Base-by-base conservation (phyloP, 768 basidiomycete species). In the Trametes meyenii region DNA sequence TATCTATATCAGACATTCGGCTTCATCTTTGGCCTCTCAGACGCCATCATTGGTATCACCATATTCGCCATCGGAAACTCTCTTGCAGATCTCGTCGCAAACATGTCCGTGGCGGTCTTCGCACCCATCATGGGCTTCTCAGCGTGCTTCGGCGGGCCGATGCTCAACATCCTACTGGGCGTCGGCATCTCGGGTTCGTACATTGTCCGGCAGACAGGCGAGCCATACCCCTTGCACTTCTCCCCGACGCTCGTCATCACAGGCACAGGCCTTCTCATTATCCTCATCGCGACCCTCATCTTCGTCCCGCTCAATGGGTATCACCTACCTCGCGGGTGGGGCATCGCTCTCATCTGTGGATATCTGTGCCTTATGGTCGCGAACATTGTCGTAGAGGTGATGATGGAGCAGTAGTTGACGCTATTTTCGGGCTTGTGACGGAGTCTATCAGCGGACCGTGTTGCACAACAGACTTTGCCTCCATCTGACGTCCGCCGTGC, bases 21-120 rank as follows among this genome's bases (percentile, higher is more conserved):
- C 6, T 85, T 89, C 70, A 92, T 98, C 53, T 92, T 99, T 70
- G 96, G 96, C 2, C 81, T 99, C 24, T 97, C 95, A 16, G 96
- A 98, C 70, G 95, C 97, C 45, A 96, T 99, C 71, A 92, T 99
- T 58, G 96, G 96, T 13, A 77, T 99, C 43, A 98, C 96, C 1
- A 90, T 99, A 61, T 99, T 99, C 65, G 97, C 96, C 1, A 83
- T 98, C 29, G 96, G 97, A 24, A 98, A 98, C 73, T 96, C 94
- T 14, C 82, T 97, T 5, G 96, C 96, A 0, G 97, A 99, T 75
- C 84, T 98, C 21, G 96, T 99, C 6, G 96, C 97, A 21, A 98
- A 98, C 75, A 92, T 93, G 79, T 94, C 91, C 54, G 93, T 98
- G 11, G 96, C 96, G 86, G 86, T 85, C 17, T 96, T 94, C 72